phyloP scores from a whole-genome alignment of 2,329 filamentous ascomycete genomes.

The Ophiostoma tasmaniense region DNA sequence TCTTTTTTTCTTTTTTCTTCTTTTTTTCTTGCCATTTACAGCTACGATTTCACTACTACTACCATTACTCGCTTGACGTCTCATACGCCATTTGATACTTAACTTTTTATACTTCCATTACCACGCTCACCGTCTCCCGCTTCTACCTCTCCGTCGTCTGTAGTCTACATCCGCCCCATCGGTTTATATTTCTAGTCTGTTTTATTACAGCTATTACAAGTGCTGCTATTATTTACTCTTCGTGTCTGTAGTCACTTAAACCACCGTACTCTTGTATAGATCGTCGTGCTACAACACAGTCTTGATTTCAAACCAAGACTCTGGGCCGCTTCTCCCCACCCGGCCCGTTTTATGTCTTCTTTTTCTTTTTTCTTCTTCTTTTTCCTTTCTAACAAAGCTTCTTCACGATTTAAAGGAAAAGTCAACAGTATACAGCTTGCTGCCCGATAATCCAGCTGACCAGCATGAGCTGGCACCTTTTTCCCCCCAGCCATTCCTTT shows the following conservation, averaged over 20 bases:
- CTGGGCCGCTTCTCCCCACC: neutral
- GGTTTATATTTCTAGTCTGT: neutral
- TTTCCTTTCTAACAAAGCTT: neutral
- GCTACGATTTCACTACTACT: neutral
- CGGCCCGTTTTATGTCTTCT: slow-evolving; percentile 7
- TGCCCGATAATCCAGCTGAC: slow-evolving; percentile 5
- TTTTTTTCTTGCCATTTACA: neutral
- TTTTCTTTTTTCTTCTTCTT: neutral
- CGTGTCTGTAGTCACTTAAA: neutral
- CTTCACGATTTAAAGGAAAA: neutral
- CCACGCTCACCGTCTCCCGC: neutral
- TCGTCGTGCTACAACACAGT: neutral
- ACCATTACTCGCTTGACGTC: no score
- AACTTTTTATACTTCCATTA: neutral
- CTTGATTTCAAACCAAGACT: neutral
- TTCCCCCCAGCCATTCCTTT: slow-evolving; percentile 10
- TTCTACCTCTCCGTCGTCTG: neutral
- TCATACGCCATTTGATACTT: neutral
- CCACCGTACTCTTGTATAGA: neutral
- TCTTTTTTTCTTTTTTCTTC: neutral
- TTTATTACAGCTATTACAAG: neutral
- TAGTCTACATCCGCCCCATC: neutral
- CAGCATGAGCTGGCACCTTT: slow-evolving; percentile 17
- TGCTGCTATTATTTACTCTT: neutral
- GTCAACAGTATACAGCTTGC: slow-evolving; percentile 1